Percentiles rank a stretch among this genome's conserved stretches.
phyloP scores from a whole-genome alignment of 495 filamentous ascomycete species.

The Podospora pseudoanserina region DNA sequence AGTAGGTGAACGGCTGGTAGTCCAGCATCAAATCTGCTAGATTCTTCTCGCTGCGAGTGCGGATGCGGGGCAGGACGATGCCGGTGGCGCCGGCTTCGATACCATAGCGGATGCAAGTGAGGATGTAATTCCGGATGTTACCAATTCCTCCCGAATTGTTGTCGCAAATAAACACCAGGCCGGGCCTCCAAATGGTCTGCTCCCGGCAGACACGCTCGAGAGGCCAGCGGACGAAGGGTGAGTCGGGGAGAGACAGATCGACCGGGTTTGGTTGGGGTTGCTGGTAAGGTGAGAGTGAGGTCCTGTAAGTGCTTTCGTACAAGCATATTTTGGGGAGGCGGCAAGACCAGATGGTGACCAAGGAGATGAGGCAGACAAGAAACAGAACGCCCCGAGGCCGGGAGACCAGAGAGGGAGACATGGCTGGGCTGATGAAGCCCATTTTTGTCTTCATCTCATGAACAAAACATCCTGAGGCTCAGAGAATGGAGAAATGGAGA shows the following conservation, averaged over 20 bases:
- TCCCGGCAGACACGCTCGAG: slow-evolving; percentile 45
- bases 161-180: slow-evolving; percentile 46
- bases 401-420: slow-evolving; percentile 1
- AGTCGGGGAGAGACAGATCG: slow-evolving; percentile 37
- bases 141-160: slow-evolving; percentile 52
- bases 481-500: not conserved
- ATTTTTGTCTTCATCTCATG: not conserved
- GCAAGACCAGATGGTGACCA: slow-evolving; percentile 26
- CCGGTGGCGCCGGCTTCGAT: slow-evolving; percentile 47
- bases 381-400: slow-evolving; percentile 20
- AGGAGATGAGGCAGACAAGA: slow-evolving; percentile 20
- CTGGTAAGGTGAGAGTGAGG: not conserved
- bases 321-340: slow-evolving; percentile 24
- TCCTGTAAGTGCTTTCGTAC: slow-evolving; percentile 15
- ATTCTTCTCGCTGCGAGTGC: slow-evolving; percentile 31
- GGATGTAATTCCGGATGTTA: slow-evolving; percentile 52
- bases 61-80: slow-evolving; percentile 44
- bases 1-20: slow-evolving; percentile 38
- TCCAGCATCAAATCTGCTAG: slow-evolving; percentile 33
- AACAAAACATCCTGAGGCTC: not conserved
- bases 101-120: slow-evolving; percentile 49
- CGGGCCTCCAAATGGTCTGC: slow-evolving; percentile 31
- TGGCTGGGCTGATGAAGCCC: not conserved
- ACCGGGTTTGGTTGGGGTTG: slow-evolving; percentile 4
- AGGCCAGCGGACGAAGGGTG: slow-evolving; percentile 47